A percentile compares a stretch with the other conserved stretches of the same genome.
Conservation (phyloP, 495 filamentous ascomycete species). For the Lophium mytilinum region DNA sequence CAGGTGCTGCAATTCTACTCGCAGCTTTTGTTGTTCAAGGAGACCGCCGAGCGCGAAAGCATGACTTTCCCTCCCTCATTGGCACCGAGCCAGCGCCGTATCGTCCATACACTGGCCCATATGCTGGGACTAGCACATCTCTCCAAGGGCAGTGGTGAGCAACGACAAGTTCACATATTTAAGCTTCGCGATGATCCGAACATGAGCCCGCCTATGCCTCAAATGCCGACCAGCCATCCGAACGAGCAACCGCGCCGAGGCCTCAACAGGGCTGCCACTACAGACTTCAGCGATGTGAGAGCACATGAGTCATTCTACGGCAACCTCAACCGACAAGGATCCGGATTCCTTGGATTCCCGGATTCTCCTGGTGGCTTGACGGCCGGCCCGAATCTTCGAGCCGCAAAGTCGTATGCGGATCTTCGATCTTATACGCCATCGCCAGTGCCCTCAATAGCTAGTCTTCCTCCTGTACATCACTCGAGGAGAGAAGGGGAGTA, state of each 20-base stretch:
- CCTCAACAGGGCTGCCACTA: slow-evolving; percentile 91
- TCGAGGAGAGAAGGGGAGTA: no score
- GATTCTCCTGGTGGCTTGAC: slow-evolving; percentile 64
- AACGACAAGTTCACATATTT: slow-evolving; percentile 82
- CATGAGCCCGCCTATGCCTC: slow-evolving; percentile 60
- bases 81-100: slow-evolving; percentile 73
- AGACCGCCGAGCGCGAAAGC: slow-evolving; percentile 64
- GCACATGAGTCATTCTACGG: slow-evolving; percentile 61
- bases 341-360: slow-evolving; percentile 70
- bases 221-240: slow-evolving; percentile 51
- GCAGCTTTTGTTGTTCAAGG: slow-evolving; percentile 80
- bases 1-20: slow-evolving; percentile 80
- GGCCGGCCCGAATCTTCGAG: slow-evolving; percentile 69
- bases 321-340: slow-evolving; percentile 65
- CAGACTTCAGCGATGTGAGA: slow-evolving; percentile 90
- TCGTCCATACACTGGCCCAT: slow-evolving; percentile 88
- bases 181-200: slow-evolving; percentile 50
- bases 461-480: slow-evolving; percentile 56
- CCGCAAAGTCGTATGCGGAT: slow-evolving; percentile 94
- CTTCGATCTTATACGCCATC: slow-evolving; percentile 91
- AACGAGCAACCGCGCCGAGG: slow-evolving; percentile 69
- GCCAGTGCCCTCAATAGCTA: slow-evolving; percentile 78
- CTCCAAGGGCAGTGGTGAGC: slow-evolving; percentile 77
- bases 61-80: slow-evolving; percentile 75
- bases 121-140: slow-evolving; percentile 86